Evolutionary conservation across 352 stramenopile species (phyloP), one percentile per base, ranked within the genome.

Genomic region (Phytopythium vexans): DNA sequence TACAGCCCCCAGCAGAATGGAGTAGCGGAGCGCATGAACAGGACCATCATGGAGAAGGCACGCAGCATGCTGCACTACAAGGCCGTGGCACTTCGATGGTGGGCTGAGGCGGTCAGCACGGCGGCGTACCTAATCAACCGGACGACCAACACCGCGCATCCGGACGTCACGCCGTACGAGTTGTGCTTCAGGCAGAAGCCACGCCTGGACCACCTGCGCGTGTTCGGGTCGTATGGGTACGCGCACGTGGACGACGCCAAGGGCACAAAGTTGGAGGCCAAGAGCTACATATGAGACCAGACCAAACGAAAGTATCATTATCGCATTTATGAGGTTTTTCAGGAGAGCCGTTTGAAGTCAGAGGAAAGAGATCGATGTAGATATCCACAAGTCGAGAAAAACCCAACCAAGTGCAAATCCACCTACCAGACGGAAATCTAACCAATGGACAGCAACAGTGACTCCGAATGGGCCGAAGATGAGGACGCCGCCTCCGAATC

Each of bases 1-100:
- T 64, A 74, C 50, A 72, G 53, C 8, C 58, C 62, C 11, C 65
- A 70, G 46, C 68, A 71, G 49, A 70, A 74, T 42, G 56, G 60
- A 1, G 49, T 73, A 3, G 64, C 61, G 11, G 64, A 77, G 39
- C 36, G 64, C 2, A 65, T 68, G 54, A 70, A 77, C 41, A 41
- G 55, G 0, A 66, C 54, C 0, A 49, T 69, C 6, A n/a, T n/a
- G n/a, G n/a, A n/a, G n/a, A n/a, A n/a, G n/a, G n/a, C n/a, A n/a
- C n/a, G n/a, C n/a, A n/a, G n/a, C n/a, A n/a, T n/a, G n/a, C n/a
- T n/a, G n/a, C n/a, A n/a, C n/a, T n/a, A n/a, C n/a, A n/a, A n/a
- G n/a, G n/a, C n/a, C n/a, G n/a, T n/a, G n/a, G n/a, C n/a, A n/a
- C n/a, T n/a, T n/a, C n/a, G n/a, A n/a, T n/a, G n/a, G n/a, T n/a